Evolutionary conservation across 208 protist genomes (phyloP).

Genomic region (Trypanosoma melophagium): DNA sequence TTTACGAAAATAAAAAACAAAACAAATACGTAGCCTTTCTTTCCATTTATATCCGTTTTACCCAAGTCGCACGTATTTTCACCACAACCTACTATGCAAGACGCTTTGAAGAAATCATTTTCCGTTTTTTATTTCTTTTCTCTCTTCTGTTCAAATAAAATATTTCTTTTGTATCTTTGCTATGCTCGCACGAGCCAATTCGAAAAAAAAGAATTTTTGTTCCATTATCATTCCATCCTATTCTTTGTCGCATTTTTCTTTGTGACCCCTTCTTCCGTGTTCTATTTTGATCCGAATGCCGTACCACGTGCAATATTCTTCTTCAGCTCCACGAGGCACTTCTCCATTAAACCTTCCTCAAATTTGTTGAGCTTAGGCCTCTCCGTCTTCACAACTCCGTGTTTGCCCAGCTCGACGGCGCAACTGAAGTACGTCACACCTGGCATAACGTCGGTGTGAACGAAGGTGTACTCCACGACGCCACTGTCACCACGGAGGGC

Average conservation of each 20-base stretch:
- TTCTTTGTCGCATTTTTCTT: background rate
- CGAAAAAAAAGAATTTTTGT: too few relatives aligned
- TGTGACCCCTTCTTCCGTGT: background rate
- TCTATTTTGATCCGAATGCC: slow-evolving; percentile 18
- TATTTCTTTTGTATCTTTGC: too few relatives aligned
- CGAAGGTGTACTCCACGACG: slow-evolving; percentile 66
- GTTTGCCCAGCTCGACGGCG: slow-evolving; percentile 68
- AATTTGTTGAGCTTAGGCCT: slow-evolving; percentile 51
- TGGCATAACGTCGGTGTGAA: slow-evolving; percentile 62
- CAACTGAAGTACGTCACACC: slow-evolving; percentile 73
- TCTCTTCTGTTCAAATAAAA: too few relatives aligned
- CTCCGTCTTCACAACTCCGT: slow-evolving; percentile 48
- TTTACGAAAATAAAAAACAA: too few relatives aligned
- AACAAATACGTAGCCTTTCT: too few relatives aligned
- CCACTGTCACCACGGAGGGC: slow-evolving; percentile 64
- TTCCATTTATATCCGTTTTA: too few relatives aligned
- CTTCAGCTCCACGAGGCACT: slow-evolving; percentile 75
- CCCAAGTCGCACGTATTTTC: too few relatives aligned
- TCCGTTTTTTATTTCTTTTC: too few relatives aligned
- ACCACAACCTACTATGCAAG: too few relatives aligned
- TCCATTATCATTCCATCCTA: background rate
- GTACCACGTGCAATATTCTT: slow-evolving; percentile 63
- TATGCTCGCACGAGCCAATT: too few relatives aligned
- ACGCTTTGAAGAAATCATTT: too few relatives aligned
- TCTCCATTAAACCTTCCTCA: slow-evolving; percentile 76